Evolutionary conservation across 148 eudicot species (phyloP).

Genomic region (Vaccinium myrtillus): DNA sequence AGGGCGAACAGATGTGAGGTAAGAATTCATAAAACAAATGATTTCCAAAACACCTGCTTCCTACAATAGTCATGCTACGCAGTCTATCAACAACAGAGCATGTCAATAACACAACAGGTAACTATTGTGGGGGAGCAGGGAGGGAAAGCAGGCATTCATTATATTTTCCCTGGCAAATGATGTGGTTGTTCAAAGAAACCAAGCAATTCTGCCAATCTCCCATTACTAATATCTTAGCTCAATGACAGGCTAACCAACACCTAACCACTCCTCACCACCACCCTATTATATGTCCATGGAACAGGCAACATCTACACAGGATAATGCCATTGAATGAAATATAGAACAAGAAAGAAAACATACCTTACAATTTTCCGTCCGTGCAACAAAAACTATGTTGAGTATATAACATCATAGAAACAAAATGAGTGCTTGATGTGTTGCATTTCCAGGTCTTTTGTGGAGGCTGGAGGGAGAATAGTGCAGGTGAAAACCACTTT

Average conservation of each 20-base stretch:
- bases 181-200: background rate
- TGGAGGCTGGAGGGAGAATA: constrained; percentile 59
- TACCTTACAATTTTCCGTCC: background rate
- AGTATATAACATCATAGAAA: background rate
- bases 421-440: background rate
- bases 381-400: background rate
- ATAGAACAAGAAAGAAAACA: background rate
- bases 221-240: background rate
- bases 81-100: background rate
- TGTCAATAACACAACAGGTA: background rate
- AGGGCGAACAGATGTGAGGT: background rate
- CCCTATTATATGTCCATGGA: background rate
- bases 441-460: constrained; percentile 50
- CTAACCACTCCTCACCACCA: background rate
- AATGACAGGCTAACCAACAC: background rate
- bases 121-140: background rate
- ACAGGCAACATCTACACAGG: background rate
- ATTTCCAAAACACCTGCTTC: background rate
- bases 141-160: background rate
- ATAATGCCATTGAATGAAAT: constrained; percentile 2
- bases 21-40: background rate
- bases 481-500: constrained; percentile 79
- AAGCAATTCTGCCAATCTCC: background rate
- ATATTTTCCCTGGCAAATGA: background rate
- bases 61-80: background rate